Conservation (phyloP, 1,284 basidiomycete genomes). For the Ceratobasidium sp. region DNA sequence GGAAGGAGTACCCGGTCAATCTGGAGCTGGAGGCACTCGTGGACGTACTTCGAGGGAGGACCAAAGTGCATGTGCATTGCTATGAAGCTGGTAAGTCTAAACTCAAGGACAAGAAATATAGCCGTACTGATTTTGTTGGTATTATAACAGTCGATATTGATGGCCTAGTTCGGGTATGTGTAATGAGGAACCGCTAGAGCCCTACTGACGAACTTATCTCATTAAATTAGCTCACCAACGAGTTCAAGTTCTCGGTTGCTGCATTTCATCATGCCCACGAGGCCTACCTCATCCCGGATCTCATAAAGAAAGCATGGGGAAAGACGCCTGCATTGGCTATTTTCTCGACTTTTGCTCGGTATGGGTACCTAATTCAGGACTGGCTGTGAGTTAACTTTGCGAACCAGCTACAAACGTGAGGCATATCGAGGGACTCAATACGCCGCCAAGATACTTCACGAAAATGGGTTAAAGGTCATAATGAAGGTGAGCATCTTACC, state of each 20-base stretch:
- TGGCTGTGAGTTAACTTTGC: not conserved
- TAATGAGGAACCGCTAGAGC: not conserved
- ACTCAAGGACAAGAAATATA: too few relatives aligned
- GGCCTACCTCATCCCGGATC: constrained; percentile 80
- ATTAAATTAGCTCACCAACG: constrained; percentile 68
- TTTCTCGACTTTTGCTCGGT: constrained; percentile 70
- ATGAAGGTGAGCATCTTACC: constrained; percentile 64
- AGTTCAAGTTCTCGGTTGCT: constrained; percentile 83
- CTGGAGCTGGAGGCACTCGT: constrained; percentile 86
- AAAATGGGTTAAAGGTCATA: constrained; percentile 74
- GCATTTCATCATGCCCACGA: constrained; percentile 89
- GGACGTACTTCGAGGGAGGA: constrained; percentile 81
- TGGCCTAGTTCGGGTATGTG: constrained; percentile 69
- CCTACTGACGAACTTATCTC: constrained; percentile 32
- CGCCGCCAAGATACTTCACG: constrained; percentile 78
- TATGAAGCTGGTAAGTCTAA: constrained; percentile 60
- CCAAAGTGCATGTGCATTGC: constrained; percentile 82
- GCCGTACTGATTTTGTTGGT: not conserved
- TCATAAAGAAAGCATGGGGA: constrained; percentile 77
- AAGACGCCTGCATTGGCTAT: constrained; percentile 71
- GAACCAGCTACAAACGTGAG: constrained; percentile 77
- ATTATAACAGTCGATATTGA: constrained; percentile 68
- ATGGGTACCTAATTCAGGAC: constrained; percentile 47
- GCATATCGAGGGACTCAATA: constrained; percentile 86
- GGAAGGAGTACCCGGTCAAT: constrained; percentile 70